Evolutionary conservation across 441 rosid genomes (phyloP), one percentile per base, ranked within the genome.

Genomic region (Croton laevigatus): DNA sequence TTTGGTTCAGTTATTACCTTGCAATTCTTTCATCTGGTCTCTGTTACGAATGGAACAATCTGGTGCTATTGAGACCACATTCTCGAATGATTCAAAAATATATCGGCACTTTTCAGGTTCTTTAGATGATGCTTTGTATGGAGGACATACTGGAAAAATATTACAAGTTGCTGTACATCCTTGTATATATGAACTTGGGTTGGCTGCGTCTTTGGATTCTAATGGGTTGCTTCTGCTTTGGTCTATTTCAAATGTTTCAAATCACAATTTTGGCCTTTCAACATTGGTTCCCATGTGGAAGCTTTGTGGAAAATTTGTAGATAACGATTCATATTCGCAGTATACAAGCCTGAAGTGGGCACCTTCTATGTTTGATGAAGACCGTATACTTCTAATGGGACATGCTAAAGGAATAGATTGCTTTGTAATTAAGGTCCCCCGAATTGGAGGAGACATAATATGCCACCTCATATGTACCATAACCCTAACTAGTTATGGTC

Each of bases 301-400:
- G 74, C 73, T 82, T 73, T 74, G 84, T 73, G 94, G 91, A 76
- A 85, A 86, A 79, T 80, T 88, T 75, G 80, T 42, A 70, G 85
- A 80, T 70, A 69, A 63, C 51, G 83, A 73, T 70, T 73, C 69
- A 32, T 80, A 69, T 65, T 70, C 81, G 27, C 83, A 81, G 80
- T 90, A 84, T 82, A 88, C 96, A 67, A 83, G 96, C 87, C 69
- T 94, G 82, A 84, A 82, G 54, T 94, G 99, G 99, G 96, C 90
- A 71, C 89, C 99, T 67, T 82, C 90, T 53, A 49, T 84, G 62
- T 74, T 82, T 75, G 76, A 76, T 75, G 88, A 84, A 72, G 91
- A 90, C 66, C 78, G 71, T 66, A 73, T 92, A 76, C 87, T 92
- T 81, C 80, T 94, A 57, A 75, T 82, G 80, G 98, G 97, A 67